phyloP scores from a whole-genome alignment of 352 stramenopile species.

The Aphanomyces cochlioides region DNA sequence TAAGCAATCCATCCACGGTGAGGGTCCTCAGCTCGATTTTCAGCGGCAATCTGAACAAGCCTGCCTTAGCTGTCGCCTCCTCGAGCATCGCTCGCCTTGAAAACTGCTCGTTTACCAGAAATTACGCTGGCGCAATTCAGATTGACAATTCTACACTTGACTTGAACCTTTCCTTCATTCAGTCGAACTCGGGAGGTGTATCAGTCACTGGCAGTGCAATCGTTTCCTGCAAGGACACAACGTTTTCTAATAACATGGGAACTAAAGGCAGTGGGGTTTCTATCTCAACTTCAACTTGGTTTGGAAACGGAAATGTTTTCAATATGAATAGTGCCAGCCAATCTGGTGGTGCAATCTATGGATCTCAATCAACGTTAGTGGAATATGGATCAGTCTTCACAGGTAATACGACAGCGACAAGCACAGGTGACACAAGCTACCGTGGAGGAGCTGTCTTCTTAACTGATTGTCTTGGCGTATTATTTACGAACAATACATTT shows the following conservation, averaged over 20 bases:
- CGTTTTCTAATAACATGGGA: conserved; percentile 1
- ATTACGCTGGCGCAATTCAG: background rate
- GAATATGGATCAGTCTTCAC: background rate
- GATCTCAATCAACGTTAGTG: background rate
- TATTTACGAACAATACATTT: conserved; percentile 16
- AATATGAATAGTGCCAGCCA: background rate
- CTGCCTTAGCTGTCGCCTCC: background rate
- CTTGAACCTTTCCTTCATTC: background rate
- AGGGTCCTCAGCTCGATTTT: background rate
- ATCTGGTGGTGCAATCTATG: background rate
- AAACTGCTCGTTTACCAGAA: background rate
- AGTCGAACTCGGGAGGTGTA: background rate
- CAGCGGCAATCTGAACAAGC: background rate
- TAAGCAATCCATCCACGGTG: background rate
- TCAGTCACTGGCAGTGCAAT: background rate
- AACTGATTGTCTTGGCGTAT: background rate
- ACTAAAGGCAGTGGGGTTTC: background rate
- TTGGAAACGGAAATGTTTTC: background rate
- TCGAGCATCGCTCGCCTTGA: background rate
- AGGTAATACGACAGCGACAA: background rate
- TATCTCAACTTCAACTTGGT: background rate
- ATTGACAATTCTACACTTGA: background rate
- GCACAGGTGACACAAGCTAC: background rate
- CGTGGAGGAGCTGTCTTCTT: background rate
- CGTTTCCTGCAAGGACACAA: background rate